These are phyloP conservation scores for Clarireedia hainanense DNA, from an alignment of 2,329 filamentous ascomycete genomes.

Conservation along the genomic window DNA sequence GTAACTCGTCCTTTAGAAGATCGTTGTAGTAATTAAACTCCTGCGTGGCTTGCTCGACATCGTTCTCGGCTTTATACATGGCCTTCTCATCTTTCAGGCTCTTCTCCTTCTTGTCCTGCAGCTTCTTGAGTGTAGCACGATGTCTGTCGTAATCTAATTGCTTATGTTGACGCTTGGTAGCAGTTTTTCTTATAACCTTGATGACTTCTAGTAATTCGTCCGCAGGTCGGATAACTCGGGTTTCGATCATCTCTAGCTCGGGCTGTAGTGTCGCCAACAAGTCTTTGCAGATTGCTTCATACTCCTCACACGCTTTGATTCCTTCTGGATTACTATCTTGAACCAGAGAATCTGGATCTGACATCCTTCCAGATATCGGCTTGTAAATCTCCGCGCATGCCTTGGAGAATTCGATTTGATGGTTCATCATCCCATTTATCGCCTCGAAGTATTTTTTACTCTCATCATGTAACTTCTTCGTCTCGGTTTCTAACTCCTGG, in stretches of 20 bases:
- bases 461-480: conserved; percentile 94
- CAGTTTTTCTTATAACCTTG: conserved; percentile 87
- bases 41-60: conserved; percentile 83
- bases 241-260: conserved; percentile 96
- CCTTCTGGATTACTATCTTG: conserved; percentile 86
- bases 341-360: conserved; percentile 77
- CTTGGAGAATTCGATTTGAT: conserved; percentile 98
- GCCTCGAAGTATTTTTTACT: conserved; percentile 96
- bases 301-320: conserved; percentile 92
- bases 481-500: conserved; percentile 87
- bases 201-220: conserved; percentile 91
- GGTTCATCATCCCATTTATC: conserved; percentile 94
- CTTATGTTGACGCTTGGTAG: conserved; percentile 90
- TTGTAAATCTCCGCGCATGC: conserved; percentile 96
- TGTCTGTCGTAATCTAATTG: conserved; percentile 93
- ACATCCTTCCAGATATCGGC: conserved; percentile 91
- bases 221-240: conserved; percentile 80
- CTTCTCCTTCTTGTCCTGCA: conserved; percentile 97
- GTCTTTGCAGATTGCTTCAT: conserved; percentile 83
- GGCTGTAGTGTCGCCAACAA: conserved; percentile 81
- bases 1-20: conserved; percentile 89
- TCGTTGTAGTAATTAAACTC: conserved; percentile 99
- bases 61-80: conserved; percentile 88
- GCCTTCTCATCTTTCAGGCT: conserved; percentile 95
- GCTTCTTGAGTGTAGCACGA: conserved; percentile 75